Conservation (phyloP, 306 rosid species). For the Leucaena leucocephala region DNA sequence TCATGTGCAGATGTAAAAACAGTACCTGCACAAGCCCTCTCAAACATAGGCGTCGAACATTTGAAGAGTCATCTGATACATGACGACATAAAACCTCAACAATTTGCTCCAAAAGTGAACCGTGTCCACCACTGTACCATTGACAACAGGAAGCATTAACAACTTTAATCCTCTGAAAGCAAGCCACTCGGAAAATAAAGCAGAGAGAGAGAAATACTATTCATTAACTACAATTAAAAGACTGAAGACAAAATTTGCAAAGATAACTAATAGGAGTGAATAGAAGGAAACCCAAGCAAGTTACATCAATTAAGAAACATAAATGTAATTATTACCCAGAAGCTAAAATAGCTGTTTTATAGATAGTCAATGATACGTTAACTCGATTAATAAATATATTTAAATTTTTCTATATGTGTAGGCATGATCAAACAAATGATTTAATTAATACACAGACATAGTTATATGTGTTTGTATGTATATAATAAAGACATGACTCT, state of each 20-base stretch:
- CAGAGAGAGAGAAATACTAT: background rate
- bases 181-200: background rate
- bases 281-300: background rate
- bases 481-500: no score
- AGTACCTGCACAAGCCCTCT: conserved; percentile 94
- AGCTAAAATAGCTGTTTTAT: background rate
- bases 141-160: conserved; percentile 35
- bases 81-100: conserved; percentile 88
- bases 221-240: conserved; percentile 8
- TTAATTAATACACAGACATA: background rate
- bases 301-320: background rate
- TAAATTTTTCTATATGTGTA: background rate
- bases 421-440: background rate
- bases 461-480: no score
- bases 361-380: background rate
- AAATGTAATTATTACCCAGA: background rate
- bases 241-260: background rate
- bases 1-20: conserved; percentile 10
- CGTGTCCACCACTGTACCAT: conserved; percentile 69
- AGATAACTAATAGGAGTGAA: background rate
- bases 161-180: conserved; percentile 25
- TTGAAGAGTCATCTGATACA: conserved; percentile 85
- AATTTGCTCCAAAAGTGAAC: conserved; percentile 83
- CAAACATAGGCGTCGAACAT: conserved; percentile 89
- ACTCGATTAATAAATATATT: background rate